Percentiles rank a stretch among this genome's conserved stretches.
These are phyloP conservation scores for Ramicandelaber brevisporus DNA, from an alignment of 192 early-diverging fungal species.

Conservation along the genomic window DNA sequence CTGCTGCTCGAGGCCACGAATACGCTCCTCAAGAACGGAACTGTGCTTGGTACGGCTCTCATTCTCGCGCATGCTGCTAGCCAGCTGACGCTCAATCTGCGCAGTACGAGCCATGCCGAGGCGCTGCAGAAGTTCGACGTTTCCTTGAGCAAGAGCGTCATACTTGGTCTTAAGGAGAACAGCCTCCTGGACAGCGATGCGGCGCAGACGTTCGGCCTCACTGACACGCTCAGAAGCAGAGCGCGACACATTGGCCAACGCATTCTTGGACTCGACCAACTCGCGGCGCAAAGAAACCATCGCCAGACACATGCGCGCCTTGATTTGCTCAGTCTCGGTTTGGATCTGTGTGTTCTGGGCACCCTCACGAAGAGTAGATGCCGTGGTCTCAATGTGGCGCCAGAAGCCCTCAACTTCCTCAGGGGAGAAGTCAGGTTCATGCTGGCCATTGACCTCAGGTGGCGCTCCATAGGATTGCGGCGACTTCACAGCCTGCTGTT, in stretches of 20 bases:
- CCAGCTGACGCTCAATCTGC: slow-evolving; percentile 18
- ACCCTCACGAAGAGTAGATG: no score
- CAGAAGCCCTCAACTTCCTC: no score
- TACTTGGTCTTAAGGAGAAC: slow-evolving; percentile 20
- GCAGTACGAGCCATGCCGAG: slow-evolving; percentile 12
- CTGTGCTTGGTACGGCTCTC: slow-evolving; percentile 16
- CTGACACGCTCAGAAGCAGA: slow-evolving; percentile 16
- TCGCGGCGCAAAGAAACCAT: slow-evolving; percentile 15
- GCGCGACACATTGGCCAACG: slow-evolving; percentile 14
- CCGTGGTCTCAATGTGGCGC: no score
- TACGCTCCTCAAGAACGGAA: slow-evolving; percentile 12
- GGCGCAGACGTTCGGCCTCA: slow-evolving; percentile 19
- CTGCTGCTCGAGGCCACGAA: slow-evolving; percentile 10
- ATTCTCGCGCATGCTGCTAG: slow-evolving; percentile 18
- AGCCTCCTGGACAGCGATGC: slow-evolving; percentile 20
- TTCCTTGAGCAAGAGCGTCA: slow-evolving; percentile 10
- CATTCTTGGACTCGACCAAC: slow-evolving; percentile 15
- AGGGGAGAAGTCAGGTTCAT: no score
- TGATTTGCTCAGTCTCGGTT: slow-evolving; percentile 7
- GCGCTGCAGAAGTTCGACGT: slow-evolving; percentile 8
- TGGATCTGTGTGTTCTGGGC: no score
- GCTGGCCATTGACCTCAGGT: no score
- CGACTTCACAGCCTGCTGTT: no score
- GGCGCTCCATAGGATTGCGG: no score
- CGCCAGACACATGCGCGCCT: slow-evolving; percentile 4